Evolutionary conservation across 371 early-diverging fungal species (phyloP).

Genomic region (Zopfochytrium polystomum): DNA sequence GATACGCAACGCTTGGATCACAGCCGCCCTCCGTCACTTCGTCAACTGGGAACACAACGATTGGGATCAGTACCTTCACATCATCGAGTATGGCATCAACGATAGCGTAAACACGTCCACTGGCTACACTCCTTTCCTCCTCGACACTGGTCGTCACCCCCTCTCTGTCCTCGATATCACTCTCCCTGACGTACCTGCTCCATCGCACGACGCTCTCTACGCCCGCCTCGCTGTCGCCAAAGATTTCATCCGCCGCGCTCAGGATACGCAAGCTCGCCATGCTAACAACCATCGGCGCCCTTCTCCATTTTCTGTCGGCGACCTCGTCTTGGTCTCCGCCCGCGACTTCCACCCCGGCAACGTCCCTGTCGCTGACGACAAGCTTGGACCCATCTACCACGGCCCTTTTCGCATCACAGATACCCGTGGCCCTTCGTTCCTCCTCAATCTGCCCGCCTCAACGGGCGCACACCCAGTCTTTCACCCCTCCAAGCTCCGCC

Average conservation of each 20-base stretch:
- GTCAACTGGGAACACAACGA: slow-evolving; percentile 13
- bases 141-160: slow-evolving; percentile 21
- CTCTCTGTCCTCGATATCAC: slow-evolving; percentile 12
- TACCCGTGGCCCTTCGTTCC: slow-evolving; percentile 12
- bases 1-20: slow-evolving; percentile 18
- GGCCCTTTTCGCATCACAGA: slow-evolving; percentile 18
- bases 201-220: neutral
- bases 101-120: slow-evolving; percentile 21
- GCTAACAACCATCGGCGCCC: slow-evolving; percentile 13
- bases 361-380: slow-evolving; percentile 3
- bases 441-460: slow-evolving; percentile 8
- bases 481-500: slow-evolving; percentile 10
- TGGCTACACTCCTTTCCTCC: slow-evolving; percentile 28
- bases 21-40: slow-evolving; percentile 4
- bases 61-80: slow-evolving; percentile 24
- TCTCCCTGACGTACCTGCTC: neutral
- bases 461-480: slow-evolving; percentile 17
- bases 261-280: slow-evolving; percentile 8
- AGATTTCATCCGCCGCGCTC: slow-evolving; percentile 7
- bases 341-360: slow-evolving; percentile 18
- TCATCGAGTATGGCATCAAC: slow-evolving; percentile 29
- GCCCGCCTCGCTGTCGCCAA: slow-evolving; percentile 11
- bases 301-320: slow-evolving; percentile 18
- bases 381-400: slow-evolving; percentile 8
- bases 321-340: slow-evolving; percentile 19